These are phyloP conservation scores for Mycena galericulata DNA, from an alignment of 768 basidiomycete species.

Conservation along the genomic window DNA sequence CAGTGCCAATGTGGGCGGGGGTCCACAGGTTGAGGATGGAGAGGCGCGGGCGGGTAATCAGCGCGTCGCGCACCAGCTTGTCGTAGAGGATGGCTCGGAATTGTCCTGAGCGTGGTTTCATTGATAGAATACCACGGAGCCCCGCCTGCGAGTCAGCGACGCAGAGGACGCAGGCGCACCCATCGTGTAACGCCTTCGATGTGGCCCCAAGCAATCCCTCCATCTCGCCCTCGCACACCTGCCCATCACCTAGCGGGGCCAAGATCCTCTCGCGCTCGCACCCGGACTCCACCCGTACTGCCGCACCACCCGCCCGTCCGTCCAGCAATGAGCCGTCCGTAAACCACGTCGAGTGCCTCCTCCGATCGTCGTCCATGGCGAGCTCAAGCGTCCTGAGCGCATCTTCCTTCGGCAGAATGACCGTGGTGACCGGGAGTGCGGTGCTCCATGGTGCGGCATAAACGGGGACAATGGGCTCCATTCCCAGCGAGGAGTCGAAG, in stretches of 20 bases:
- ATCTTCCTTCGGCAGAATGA: background rate
- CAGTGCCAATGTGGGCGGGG: too few relatives aligned
- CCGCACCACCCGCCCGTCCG: background rate
- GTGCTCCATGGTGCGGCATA: background rate
- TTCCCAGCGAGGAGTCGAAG: too few relatives aligned
- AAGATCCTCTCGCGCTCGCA: background rate
- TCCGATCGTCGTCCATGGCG: background rate
- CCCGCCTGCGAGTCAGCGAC: conserved; percentile 1
- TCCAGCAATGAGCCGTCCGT: conserved; percentile 2
- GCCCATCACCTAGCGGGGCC: background rate
- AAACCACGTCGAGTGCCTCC: background rate
- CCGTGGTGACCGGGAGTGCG: background rate
- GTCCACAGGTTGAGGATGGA: background rate
- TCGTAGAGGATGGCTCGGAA: background rate
- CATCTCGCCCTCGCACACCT: conserved; percentile 7
- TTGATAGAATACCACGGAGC: background rate
- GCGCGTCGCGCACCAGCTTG: background rate
- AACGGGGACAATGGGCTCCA: conserved; percentile 1
- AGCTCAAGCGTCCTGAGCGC: background rate
- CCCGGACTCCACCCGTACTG: background rate
- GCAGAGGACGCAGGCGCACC: background rate
- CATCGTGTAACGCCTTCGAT: background rate
- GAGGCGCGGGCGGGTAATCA: background rate
- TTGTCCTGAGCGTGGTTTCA: background rate
- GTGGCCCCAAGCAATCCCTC: background rate